These are phyloP conservation scores for Pythium apleroticum DNA, from an alignment of 352 stramenopile genomes.

Conservation along the genomic window DNA sequence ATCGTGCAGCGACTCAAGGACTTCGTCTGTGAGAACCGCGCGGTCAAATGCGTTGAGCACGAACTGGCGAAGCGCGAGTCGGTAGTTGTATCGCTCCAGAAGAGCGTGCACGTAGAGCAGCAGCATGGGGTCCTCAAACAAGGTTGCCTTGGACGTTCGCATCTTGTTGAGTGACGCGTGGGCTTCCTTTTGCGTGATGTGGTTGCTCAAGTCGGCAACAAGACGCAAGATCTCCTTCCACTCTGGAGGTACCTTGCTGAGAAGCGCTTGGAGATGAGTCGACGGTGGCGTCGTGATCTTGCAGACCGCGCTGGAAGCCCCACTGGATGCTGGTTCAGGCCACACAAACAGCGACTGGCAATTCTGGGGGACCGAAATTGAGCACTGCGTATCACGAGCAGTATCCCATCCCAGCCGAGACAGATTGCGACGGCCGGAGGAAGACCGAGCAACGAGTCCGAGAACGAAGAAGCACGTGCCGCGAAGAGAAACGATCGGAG, in stretches of 20 bases:
- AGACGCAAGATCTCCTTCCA: slow-evolving; percentile 78
- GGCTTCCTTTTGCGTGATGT: slow-evolving; percentile 89
- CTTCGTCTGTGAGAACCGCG: slow-evolving; percentile 67
- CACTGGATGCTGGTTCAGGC: slow-evolving; percentile 39
- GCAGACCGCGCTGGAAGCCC: slow-evolving; percentile 23
- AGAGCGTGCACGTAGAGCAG: slow-evolving; percentile 81
- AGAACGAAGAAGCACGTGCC: slow-evolving; percentile 88
- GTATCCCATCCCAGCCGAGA: slow-evolving; percentile 79
- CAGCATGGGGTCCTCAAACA: slow-evolving; percentile 86
- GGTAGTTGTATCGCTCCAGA: slow-evolving; percentile 85
- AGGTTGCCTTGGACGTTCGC: slow-evolving; percentile 53
- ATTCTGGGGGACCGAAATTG: slow-evolving; percentile 81
- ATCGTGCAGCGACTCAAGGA: slow-evolving; percentile 63
- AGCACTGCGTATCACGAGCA: slow-evolving; percentile 63
- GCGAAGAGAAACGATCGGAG: slow-evolving; percentile 78
- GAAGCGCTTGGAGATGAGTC: slow-evolving; percentile 63
- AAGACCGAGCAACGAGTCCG: slow-evolving; percentile 69
- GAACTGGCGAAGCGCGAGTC: slow-evolving; percentile 82
- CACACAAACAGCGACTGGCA: slow-evolving; percentile 82
- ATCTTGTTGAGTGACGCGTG: slow-evolving; percentile 85
- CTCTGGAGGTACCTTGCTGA: slow-evolving; percentile 68
- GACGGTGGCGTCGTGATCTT: slow-evolving; percentile 61
- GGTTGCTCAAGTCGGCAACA: slow-evolving; percentile 84
- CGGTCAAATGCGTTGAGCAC: slow-evolving; percentile 85
- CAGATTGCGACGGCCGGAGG: slow-evolving; percentile 58